Percentiles rank a stretch among this genome's conserved stretches.
Conservation (phyloP, 2,329 filamentous ascomycete genomes). For the Sarocladium kiliense region DNA sequence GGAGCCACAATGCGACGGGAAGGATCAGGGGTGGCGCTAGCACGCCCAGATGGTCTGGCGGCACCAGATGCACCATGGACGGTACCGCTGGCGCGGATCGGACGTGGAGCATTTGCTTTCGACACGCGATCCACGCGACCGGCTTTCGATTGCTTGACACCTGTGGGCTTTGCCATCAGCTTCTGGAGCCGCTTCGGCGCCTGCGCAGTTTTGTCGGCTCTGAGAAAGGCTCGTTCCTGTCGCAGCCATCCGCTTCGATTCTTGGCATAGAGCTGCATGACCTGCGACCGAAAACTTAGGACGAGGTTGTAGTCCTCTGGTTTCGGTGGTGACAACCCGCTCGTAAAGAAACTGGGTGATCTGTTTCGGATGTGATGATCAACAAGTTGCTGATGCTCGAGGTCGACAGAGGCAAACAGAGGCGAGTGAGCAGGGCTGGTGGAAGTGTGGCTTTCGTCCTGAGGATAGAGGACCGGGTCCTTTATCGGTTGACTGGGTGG, state of each 20-base stretch:
- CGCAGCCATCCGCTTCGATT: constrained; percentile 44
- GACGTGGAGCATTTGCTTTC: constrained; percentile 29
- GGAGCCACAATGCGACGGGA: constrained; percentile 50
- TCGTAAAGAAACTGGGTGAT: constrained; percentile 35
- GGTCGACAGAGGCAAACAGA: neutral
- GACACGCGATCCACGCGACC: constrained; percentile 28
- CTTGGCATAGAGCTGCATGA: constrained; percentile 38
- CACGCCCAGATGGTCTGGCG: constrained; percentile 21
- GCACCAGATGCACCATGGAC: constrained; percentile 21
- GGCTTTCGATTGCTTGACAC: constrained; percentile 16
- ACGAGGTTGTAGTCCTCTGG: constrained; percentile 49
- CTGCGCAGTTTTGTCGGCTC: constrained; percentile 39
- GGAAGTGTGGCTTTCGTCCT: constrained; percentile 32
- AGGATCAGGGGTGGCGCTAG: constrained; percentile 41
- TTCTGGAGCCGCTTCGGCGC: constrained; percentile 31
- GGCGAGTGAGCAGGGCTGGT: constrained; percentile 31
- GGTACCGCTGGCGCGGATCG: constrained; percentile 26
- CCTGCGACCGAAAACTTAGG: constrained; percentile 46
- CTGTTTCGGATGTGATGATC: constrained; percentile 40
- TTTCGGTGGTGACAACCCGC: constrained; percentile 39
- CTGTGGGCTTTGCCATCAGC: constrained; percentile 35
- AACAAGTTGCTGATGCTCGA: constrained; percentile 2
- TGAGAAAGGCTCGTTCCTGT: constrained; percentile 45
- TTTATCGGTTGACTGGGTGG: constrained; percentile 28
- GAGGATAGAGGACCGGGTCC: constrained; percentile 56